Percentiles rank a stretch among this genome's conserved stretches.
Evolutionary conservation across 345 rosid genomes (phyloP).

Genomic region (Hibiscus mutabilis): DNA sequence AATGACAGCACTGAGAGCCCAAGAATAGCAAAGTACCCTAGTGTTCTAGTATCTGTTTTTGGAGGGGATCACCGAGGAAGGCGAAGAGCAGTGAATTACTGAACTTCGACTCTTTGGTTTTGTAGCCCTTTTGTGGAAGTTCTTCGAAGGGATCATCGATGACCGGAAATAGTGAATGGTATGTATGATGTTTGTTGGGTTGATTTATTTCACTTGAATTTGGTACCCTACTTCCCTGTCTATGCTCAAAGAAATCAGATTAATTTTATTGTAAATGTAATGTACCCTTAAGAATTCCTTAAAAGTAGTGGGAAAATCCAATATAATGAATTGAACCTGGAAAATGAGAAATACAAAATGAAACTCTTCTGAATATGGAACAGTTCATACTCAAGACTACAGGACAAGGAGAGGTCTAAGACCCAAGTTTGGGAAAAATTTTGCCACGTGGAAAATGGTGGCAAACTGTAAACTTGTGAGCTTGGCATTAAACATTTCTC

Average conservation of each 20-base stretch:
- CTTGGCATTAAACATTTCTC: neutral
- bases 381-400: neutral
- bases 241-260: neutral
- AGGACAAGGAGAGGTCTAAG: too few relatives aligned
- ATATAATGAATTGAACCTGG: too few relatives aligned
- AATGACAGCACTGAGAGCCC: conserved; percentile 12
- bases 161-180: neutral
- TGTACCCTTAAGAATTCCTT: neutral
- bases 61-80: conserved; percentile 33
- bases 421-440: neutral
- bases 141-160: neutral
- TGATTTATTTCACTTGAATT: neutral
- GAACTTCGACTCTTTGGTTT: neutral
- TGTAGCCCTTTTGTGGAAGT: neutral
- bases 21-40: conserved; percentile 50
- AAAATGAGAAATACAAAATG: neutral
- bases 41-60: conserved; percentile 36
- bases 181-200: neutral
- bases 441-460: neutral
- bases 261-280: neutral
- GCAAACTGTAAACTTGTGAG: neutral
- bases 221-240: neutral
- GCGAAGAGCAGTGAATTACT: conserved; percentile 18
- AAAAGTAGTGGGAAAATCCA: too few relatives aligned
- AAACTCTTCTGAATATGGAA: neutral